These are phyloP conservation scores for Magnolia officinalis DNA, from an alignment of 164 flowering plant species.

Conservation along the genomic window DNA sequence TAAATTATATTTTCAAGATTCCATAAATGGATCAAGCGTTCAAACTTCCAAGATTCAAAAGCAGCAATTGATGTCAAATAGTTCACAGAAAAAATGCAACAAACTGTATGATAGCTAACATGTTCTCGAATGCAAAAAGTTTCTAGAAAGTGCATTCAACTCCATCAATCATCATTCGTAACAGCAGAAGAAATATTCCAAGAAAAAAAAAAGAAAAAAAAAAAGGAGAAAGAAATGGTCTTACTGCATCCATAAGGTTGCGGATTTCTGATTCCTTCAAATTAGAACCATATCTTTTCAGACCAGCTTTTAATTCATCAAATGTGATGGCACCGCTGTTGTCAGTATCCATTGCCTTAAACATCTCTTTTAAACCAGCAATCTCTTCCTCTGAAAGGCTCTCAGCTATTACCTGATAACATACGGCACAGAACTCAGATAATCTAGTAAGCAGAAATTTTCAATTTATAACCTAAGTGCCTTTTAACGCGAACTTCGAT, in stretches of 20 bases:
- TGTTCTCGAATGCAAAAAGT: too few relatives aligned
- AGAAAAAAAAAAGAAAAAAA: not conserved
- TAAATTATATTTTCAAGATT: too few relatives aligned
- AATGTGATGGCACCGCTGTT: constrained; percentile 97
- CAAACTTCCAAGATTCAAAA: too few relatives aligned
- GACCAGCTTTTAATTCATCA: constrained; percentile 93
- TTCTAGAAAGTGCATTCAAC: too few relatives aligned
- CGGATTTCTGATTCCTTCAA: constrained; percentile 91
- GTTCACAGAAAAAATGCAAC: too few relatives aligned
- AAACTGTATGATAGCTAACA: too few relatives aligned
- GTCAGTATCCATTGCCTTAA: constrained; percentile 91
- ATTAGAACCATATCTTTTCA: constrained; percentile 91
- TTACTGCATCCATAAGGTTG: constrained; percentile 95
- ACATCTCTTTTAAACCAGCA: constrained; percentile 97
- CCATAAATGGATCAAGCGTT: too few relatives aligned
- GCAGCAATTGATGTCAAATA: too few relatives aligned
- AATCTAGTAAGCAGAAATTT: not conserved
- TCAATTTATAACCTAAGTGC: too few relatives aligned
- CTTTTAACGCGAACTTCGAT: too few relatives aligned
- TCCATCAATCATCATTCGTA: not conserved
- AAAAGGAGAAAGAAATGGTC: constrained; percentile 4
- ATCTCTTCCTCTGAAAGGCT: constrained; percentile 98
- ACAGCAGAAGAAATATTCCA: not conserved
- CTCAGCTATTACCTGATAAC: constrained; percentile 86
- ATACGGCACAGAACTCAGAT: constrained; percentile 4